Evolutionary conservation across 768 basidiomycete species (phyloP), one percentile per base, ranked within the genome.

Genomic region (Trametes cubensis): DNA sequence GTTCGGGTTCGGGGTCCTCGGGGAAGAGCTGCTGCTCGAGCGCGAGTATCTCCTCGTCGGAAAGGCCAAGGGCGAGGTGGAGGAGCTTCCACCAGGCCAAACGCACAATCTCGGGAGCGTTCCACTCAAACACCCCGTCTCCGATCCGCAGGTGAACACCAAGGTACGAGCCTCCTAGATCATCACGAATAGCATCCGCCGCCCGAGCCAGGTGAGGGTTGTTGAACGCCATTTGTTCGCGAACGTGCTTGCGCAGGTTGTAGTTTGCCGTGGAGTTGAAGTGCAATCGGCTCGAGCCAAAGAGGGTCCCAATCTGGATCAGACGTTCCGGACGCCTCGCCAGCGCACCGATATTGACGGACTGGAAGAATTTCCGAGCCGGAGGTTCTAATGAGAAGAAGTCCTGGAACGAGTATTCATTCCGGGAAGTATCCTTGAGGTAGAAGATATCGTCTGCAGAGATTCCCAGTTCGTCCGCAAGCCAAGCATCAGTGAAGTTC

Each of bases 301-400:
- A 93, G 1, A 93, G 79, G 0, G 87, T 86, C 10, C 92, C 92
- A 15, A 94, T 69, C 58, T 88, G 84, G 17, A 94, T 69, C 26
- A 93, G 80, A 10, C 79, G 83, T 60, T 83, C 76, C 4, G 69
- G 67, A 21, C 75, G 70, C 28, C 69, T 55, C 4, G 75, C 75
- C n/a, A 86, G 77, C 0, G 75, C 70, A 15, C 72, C 74, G 49
- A 84, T 79, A 60, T 77, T 74, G 38, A 86, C 69, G 44, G 74
- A 71, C 57, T 79, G 72, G 25, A 60, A 55, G 70, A 80, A 87
- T 65, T 80, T 83, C 61, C 76, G 69, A 65, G 55, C 53, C 55
- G 50, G 64, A 42, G 60, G 56, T 11, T 52, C 49, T 15, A 45
- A 25, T 1, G 58, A 39, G 38, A 61, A 38, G 47, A 71, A 58